A percentile compares a stretch with the other conserved stretches of the same genome.
Evolutionary conservation across 345 rosid genomes (phyloP).

Genomic region (Eucalyptus marginata): DNA sequence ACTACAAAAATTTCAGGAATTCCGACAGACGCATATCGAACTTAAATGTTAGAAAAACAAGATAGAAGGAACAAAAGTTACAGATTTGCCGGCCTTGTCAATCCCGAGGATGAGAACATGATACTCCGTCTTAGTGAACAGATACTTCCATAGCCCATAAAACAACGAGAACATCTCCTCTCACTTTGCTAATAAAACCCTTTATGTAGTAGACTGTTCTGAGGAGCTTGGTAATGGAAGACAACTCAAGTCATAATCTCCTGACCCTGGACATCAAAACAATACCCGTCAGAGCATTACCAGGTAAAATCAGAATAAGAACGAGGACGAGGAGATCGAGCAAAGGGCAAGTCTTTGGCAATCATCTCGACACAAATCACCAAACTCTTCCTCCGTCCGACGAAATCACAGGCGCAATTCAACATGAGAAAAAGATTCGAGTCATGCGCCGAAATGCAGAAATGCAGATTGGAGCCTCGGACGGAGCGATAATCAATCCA

Average conservation of each 20-base stretch:
- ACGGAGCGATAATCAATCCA: neutral
- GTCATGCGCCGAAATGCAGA: neutral
- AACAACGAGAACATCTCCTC: slow-evolving; percentile 91
- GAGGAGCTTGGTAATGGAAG: neutral
- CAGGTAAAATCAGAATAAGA: neutral
- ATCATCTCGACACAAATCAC: neutral
- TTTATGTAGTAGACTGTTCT: neutral
- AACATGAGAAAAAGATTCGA: neutral
- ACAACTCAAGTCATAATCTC: neutral
- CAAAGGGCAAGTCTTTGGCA: neutral
- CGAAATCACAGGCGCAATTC: too few species aligned
- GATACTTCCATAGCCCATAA: slow-evolving; percentile 81
- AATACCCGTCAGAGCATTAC: neutral
- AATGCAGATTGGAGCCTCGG: neutral
- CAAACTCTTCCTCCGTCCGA: neutral
- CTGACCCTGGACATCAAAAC: neutral
- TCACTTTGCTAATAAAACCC: neutral
- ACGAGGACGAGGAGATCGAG: neutral
- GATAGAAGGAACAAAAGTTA: slow-evolving; percentile 9
- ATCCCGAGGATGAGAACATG: slow-evolving; percentile 96
- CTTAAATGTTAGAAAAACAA: neutral
- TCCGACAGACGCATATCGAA: neutral
- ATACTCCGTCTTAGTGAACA: slow-evolving; percentile 84
- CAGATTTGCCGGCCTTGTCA: slow-evolving; percentile 96
- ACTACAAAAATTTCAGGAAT: neutral